Percentiles rank a stretch among this genome's conserved stretches.
These are phyloP conservation scores for Sarcomyxa edulis DNA, from an alignment of 768 basidiomycete genomes.

Conservation along the genomic window DNA sequence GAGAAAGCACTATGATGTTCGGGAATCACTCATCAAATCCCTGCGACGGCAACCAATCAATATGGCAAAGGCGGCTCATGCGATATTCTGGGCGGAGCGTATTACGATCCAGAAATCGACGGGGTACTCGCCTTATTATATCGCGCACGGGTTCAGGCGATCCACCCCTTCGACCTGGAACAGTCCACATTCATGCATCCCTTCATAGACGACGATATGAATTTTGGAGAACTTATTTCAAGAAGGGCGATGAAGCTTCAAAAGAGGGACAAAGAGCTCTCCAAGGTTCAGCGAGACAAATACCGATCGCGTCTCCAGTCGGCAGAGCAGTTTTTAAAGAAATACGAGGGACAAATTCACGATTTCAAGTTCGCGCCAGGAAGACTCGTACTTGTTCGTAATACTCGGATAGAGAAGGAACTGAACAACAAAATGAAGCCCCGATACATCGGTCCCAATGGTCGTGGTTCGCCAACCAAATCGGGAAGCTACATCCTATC, in stretches of 20 bases:
- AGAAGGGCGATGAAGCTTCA: slow-evolving; percentile 11
- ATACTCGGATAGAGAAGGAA: too few species aligned
- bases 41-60: slow-evolving; percentile 7
- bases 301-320: too few species aligned
- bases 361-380: too few species aligned
- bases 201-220: slow-evolving; percentile 1
- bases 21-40: slow-evolving; percentile 21
- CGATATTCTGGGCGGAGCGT: slow-evolving; percentile 25
- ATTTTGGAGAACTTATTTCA: slow-evolving; percentile 9
- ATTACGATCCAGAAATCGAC: slow-evolving; percentile 18
- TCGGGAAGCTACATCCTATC: too few species aligned
- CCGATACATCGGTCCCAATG: too few species aligned
- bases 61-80: slow-evolving; percentile 19
- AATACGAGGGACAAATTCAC: too few species aligned
- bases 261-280: slow-evolving; percentile 12
- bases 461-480: too few species aligned
- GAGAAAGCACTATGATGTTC: slow-evolving; percentile 13
- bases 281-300: too few species aligned
- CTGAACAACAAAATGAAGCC: too few species aligned
- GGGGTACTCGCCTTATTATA: slow-evolving; percentile 26
- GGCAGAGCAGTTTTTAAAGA: too few species aligned
- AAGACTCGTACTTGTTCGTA: too few species aligned
- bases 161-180: slow-evolving; percentile 18
- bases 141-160: slow-evolving; percentile 19
- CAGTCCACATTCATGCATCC: slow-evolving; percentile 14